These are phyloP conservation scores for Dioscorea dumetorum DNA, from an alignment of 106 monocot genomes.

Conservation along the genomic window DNA sequence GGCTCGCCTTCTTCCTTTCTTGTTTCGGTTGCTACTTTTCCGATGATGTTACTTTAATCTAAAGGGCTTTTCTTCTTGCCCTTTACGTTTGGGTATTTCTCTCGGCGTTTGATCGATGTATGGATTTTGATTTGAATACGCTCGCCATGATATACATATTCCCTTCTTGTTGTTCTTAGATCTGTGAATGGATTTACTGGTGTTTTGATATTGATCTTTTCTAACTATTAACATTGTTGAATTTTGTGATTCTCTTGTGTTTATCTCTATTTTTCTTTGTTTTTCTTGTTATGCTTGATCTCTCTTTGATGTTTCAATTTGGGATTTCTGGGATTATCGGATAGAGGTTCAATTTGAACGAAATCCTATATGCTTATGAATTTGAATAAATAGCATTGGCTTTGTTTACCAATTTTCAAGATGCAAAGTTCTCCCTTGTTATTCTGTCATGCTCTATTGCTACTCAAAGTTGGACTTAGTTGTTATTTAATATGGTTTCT, in stretches of 20 bases:
- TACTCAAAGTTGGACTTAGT: too few relatives aligned
- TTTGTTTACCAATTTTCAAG: too few relatives aligned
- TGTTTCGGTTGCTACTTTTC: not conserved
- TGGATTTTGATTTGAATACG: not conserved
- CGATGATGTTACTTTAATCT: not conserved
- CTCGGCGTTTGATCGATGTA: not conserved
- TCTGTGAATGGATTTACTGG: not conserved
- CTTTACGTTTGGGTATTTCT: not conserved
- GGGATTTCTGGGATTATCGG: not conserved
- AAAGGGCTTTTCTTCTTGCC: not conserved
- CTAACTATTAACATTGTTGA: not conserved
- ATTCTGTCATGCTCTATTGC: too few relatives aligned
- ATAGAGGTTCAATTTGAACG: too few relatives aligned
- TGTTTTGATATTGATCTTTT: not conserved
- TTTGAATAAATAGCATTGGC: too few relatives aligned
- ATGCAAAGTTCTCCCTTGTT: too few relatives aligned
- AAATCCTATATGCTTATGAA: too few relatives aligned
- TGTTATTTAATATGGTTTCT: too few relatives aligned
- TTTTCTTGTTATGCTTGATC: not conserved
- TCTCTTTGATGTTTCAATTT: not conserved
- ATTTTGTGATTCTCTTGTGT: not conserved
- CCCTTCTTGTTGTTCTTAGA: not conserved
- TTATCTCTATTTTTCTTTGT: not conserved
- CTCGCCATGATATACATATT: not conserved
- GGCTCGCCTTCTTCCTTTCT: not conserved